Evolutionary conservation across 805 yeast species (phyloP), one percentile per base, ranked within the genome.

Genomic region (Maudiozyma serrabonitensis): DNA sequence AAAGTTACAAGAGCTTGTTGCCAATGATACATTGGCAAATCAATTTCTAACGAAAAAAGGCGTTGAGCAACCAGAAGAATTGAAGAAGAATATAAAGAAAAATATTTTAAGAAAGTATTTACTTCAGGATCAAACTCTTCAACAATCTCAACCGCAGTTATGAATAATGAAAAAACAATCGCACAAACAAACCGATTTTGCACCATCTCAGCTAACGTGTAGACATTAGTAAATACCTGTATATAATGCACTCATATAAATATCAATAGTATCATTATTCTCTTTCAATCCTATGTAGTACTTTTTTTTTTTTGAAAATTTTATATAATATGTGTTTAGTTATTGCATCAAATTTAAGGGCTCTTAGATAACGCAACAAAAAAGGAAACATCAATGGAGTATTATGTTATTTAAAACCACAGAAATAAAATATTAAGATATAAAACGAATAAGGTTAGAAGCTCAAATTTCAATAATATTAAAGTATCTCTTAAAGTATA

Each of bases 71-170:
- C 75, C 77, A 7, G 66, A 69, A 18, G 38, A 51, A 26, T 56
- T 76, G 54, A 75, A 78, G 61, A 70, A 69, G 46, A 74, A 74
- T 63, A 79, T 82, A 21, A 80, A 75, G 61, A 87, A 85, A 71
- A 89, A 89, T 65, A 67, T 87, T 43, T 66, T 86, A 57, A 76
- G 88, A 62, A 86, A 84, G 67, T 82, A 75, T 63, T 69, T 80
- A 26, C 40, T 64, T 40, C 56, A 55, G 48, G 42, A 19, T 12
- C 42, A 39, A 21, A 39, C 21, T 21, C 31, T 23, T 9, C 31
- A 46, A 21, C 23, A 23, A 41, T 16, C 12, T 13, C 32, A 41
- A 41, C 32, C 12, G 18, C 32, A 41, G 18, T 18, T 31, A 43
- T 32, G 28, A 23, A 21, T 18, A 19, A 19, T n/a, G 42, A 15